Conservation (phyloP, 2,329 filamentous ascomycete species). For the Arthrinium puccinioides region DNA sequence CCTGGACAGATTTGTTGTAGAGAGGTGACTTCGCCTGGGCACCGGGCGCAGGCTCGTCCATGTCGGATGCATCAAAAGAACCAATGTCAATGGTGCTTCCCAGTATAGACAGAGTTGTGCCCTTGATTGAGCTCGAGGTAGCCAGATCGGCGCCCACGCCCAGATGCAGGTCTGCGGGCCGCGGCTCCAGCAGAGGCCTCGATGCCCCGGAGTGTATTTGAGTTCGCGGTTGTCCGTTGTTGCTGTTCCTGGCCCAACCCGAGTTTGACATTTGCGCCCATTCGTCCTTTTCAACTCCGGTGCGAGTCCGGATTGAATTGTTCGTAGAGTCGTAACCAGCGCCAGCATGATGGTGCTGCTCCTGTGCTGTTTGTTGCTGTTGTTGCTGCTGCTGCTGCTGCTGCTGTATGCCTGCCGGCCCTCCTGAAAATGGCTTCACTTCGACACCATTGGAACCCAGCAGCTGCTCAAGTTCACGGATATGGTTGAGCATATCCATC, state of each 20-base stretch:
- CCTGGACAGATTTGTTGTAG: constrained; percentile 66
- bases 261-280: constrained; percentile 28
- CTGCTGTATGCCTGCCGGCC: constrained; percentile 10
- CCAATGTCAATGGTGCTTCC: constrained; percentile 75
- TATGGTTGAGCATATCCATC: constrained; percentile 56
- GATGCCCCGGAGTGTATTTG: constrained; percentile 14
- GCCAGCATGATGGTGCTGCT: background rate
- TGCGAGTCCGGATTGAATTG: background rate
- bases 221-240: constrained; percentile 11
- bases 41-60: constrained; percentile 50
- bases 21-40: constrained; percentile 34
- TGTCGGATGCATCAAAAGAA: constrained; percentile 60
- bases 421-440: constrained; percentile 42
- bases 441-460: constrained; percentile 55
- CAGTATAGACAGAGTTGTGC: constrained; percentile 69
- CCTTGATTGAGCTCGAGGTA: constrained; percentile 65
- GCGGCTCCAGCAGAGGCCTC: constrained; percentile 26
- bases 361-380: background rate
- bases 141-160: constrained; percentile 57
- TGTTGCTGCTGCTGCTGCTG: background rate
- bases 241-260: constrained; percentile 22
- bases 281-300: constrained; percentile 14
- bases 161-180: constrained; percentile 55
- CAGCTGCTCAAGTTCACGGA: constrained; percentile 62
- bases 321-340: background rate